Evolutionary conservation across 352 stramenopile genomes (phyloP), one percentile per base, ranked within the genome.

Genomic region (Phytophthora lateralis): DNA sequence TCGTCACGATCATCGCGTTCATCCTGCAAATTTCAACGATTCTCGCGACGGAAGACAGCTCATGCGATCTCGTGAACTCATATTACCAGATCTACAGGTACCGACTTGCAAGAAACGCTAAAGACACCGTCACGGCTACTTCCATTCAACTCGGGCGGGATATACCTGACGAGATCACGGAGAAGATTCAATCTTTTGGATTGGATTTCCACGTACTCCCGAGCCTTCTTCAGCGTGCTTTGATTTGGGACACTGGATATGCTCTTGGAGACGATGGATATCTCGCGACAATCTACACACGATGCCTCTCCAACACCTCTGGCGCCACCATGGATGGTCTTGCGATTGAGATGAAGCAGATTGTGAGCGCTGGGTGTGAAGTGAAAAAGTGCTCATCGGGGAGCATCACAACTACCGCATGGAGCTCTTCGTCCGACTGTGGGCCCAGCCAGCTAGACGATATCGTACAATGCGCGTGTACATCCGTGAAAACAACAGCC

Each of bases 171-270:
- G 67, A 75, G 38, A 49, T 80, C 3, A 47, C 42, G 1, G 17
- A 26, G 6, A 66, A 53, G 2, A 35, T 80, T n/a, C 43, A 54
- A 27, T 34, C 15, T 14, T 62, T 70, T 45, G 44, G 56, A 17
- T 47, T 80, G 20, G 27, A 17, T 4, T 76, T 80, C 41, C 11
- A 17, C 6, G 45, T 60, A 24, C 56, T 80, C 18, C 66, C 71
- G 15, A 24, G 35, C 14, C 45, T 75, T 14, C 50, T 76, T 15
- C 71, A 73, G 43, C 71, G 62, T 42, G 71, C 71, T 9, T 41
- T 80, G 43, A 49, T 80, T 21, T 80, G 72, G 72, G 69, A 78
- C n/a, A 54, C 39, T 7, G 72, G 72, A n/a, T 80, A 78, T 58
- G 51, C 59, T 12, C 7, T 51, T 0, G 52, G 53, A 5, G 55